Base-by-base conservation (phyloP, 208 protist species). In the Trypanosoma vivax region DNA sequence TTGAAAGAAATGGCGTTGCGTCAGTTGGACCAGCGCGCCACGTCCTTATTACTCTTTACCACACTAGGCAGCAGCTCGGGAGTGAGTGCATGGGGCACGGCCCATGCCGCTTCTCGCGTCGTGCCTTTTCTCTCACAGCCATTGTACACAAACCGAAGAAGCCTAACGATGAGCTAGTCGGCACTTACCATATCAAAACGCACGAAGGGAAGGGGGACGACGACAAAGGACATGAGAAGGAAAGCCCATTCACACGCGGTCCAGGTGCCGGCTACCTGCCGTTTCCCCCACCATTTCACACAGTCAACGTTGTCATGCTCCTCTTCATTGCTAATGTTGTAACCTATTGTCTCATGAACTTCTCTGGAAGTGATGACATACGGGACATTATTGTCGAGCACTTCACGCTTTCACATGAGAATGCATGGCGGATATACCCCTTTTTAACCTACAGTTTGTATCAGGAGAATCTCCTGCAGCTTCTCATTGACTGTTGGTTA, bases 391-490 rank as follows among this genome's bases (percentile, higher is more conserved):
- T 93, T 4, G 79, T 93, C 2, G 82, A 90, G 59, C 83, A 93
- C 72, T 90, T 86, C 52, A 93, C 86, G 3, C 70, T 93, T 2
- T 90, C 82, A 16, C 79, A 83, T 54, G 86, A 89, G 42, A 93
- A 93, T 66, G 81, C 65, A 30, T 55, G 60, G 41, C 58, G 65
- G 25, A 69, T 93, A 39, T 93, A 93, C 65, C 86, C 86, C 2
- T 60, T 93, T 65, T 83, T 92, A 60, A 93, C 86, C 30, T 85
- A 87, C 69, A 69, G 71, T 37, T 65, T 93, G 43, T 93, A 90
- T 60, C 86, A 93, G 50, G 81, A 93, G 53, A 83, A 93, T 60
- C 46, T 90, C n/a, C 68, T 93, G 28, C 86, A 93, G 69, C 73
- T 93, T 27, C 55, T 82, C 18, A 93, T 93, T 45, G 86, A 93